Conservation (phyloP, 2,329 filamentous ascomycete genomes). For the Tolypocladium sp. region DNA sequence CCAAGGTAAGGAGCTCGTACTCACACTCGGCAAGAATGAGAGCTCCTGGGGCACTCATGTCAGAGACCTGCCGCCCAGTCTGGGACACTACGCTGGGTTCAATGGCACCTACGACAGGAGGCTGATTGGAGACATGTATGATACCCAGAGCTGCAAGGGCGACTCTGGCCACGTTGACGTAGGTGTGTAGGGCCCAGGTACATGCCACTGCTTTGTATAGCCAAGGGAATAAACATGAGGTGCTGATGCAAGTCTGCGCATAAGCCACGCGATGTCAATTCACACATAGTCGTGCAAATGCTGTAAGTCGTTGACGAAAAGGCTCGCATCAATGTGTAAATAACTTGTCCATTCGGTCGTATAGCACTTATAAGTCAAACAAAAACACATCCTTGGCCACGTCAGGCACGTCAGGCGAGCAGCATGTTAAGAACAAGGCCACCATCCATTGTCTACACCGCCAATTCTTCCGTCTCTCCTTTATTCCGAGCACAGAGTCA, state of each 20-base stretch:
- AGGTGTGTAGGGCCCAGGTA: not conserved
- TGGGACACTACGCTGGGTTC: constrained; percentile 28
- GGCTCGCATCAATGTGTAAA: too few relatives aligned
- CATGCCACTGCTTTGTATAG: not conserved
- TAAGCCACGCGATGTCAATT: too few relatives aligned
- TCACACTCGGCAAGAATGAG: constrained; percentile 51
- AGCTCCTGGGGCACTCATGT: constrained; percentile 54
- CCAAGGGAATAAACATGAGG: not conserved
- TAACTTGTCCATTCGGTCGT: too few relatives aligned
- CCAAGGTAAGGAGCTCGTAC: constrained; percentile 53
- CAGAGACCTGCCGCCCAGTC: constrained; percentile 54
- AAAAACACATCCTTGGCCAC: not conserved
- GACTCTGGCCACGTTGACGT: not conserved
- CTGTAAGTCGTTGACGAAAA: too few relatives aligned
- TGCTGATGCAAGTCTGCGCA: too few relatives aligned
- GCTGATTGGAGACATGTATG: too few relatives aligned
- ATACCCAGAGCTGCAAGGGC: not conserved
- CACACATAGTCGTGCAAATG: too few relatives aligned
- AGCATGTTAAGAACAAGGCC: not conserved
- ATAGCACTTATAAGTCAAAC: too few relatives aligned
- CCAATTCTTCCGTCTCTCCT: not conserved
- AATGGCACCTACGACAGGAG: constrained; percentile 5
- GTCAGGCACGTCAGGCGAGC: too few relatives aligned
- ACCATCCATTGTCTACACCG: too few relatives aligned
- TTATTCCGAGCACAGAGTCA: constrained; percentile 22